Conservation (phyloP, 345 rosid genomes). For the Eucalyptus regnans region DNA sequence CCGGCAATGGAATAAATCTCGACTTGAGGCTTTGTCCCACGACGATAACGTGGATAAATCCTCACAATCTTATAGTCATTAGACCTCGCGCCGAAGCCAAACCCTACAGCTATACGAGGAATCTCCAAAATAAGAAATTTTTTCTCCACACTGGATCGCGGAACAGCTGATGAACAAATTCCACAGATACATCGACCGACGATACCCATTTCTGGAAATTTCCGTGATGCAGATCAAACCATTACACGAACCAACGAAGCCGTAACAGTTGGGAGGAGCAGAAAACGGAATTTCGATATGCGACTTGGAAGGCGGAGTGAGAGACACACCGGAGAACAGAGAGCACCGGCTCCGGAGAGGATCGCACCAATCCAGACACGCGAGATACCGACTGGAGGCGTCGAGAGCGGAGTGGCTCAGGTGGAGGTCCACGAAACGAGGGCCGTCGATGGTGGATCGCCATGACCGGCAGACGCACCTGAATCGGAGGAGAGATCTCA, state of each 20-base stretch:
- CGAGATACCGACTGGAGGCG: not conserved
- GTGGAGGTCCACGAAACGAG: not conserved
- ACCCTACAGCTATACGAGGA: not conserved
- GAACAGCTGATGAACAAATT: not conserved
- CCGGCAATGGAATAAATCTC: not conserved
- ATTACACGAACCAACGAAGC: not conserved
- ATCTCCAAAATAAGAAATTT: not conserved
- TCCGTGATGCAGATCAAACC: not conserved
- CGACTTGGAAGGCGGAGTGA: not conserved
- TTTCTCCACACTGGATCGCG: not conserved
- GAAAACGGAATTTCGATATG: not conserved
- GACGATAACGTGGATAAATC: not conserved
- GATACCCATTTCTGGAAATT: not conserved
- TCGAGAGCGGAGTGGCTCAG: not conserved
- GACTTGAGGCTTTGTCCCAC: not conserved
- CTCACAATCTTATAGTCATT: not conserved
- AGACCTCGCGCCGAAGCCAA: accelerated
- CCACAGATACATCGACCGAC: not conserved
- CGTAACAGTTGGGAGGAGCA: not conserved
- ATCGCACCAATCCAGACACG: not conserved
- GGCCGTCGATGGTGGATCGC: too few relatives aligned
- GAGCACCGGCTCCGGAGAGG: not conserved
- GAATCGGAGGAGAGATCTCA: too few relatives aligned
- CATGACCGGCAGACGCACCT: too few relatives aligned
- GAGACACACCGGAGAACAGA: not conserved